Evolutionary conservation across 345 rosid species (phyloP).

Genomic region (Reutealis trisperma): DNA sequence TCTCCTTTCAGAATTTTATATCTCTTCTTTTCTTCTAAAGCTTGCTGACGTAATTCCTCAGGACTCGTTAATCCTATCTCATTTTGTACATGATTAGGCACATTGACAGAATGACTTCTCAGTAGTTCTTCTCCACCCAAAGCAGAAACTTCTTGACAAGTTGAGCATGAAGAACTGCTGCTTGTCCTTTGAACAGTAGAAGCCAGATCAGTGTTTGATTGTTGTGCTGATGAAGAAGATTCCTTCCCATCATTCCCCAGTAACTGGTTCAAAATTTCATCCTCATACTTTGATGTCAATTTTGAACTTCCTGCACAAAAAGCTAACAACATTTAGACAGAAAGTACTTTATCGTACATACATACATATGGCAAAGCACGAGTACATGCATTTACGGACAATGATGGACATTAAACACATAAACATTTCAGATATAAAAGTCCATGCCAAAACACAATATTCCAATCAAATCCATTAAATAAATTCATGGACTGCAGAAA

Average conservation of each 20-base stretch:
- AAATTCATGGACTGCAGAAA: not conserved
- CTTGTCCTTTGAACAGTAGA: conserved; percentile 39
- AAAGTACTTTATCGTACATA: conserved; percentile 12
- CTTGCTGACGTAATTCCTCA: conserved; percentile 70
- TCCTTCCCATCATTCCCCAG: conserved; percentile 60
- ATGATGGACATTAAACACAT: not conserved
- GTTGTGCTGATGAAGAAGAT: conserved; percentile 45
- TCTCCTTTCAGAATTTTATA: conserved; percentile 70
- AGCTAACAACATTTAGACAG: conserved; percentile 1
- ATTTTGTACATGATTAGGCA: conserved; percentile 21
- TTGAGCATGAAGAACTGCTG: conserved; percentile 42
- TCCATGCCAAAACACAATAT: not conserved
- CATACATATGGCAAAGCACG: not conserved
- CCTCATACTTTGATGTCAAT: conserved; percentile 46
- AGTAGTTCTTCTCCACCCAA: conserved; percentile 25
- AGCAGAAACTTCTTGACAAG: conserved; percentile 32
- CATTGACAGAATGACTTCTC: conserved; percentile 34
- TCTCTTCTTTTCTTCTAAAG: conserved; percentile 71
- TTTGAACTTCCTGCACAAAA: conserved; percentile 55
- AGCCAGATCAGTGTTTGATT: conserved; percentile 28
- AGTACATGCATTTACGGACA: not conserved
- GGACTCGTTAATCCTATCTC: conserved; percentile 48
- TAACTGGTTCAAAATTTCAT: conserved; percentile 69
- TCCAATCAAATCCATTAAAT: not conserved
- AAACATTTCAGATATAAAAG: not conserved